Conservation (phyloP, 768 basidiomycete genomes). For the Pleurotus djamor region DNA sequence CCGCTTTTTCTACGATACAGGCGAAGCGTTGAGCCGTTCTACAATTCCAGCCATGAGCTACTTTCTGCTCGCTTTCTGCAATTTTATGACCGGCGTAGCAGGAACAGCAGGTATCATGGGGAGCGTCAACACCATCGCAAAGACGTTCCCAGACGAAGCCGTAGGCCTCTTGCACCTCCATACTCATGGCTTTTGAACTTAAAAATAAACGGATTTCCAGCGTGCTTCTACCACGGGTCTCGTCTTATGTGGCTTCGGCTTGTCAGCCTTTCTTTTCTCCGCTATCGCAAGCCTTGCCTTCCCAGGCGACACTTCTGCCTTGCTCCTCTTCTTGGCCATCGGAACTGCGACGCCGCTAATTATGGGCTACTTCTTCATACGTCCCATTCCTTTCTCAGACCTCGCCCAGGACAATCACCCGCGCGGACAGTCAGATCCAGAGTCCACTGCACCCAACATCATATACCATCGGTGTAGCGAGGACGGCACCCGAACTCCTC, state of each 20-base stretch:
- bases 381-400: slow-evolving; percentile 53
- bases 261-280: slow-evolving; percentile 93
- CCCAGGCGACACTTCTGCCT: slow-evolving; percentile 75
- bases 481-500: slow-evolving; percentile 6
- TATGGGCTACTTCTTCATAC: slow-evolving; percentile 71
- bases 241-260: slow-evolving; percentile 85
- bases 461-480: slow-evolving; percentile 1
- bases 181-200: background rate
- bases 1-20: slow-evolving; percentile 59
- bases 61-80: slow-evolving; percentile 53
- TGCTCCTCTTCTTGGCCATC: slow-evolving; percentile 71
- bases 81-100: slow-evolving; percentile 75
- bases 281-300: slow-evolving; percentile 68
- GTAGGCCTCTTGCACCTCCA: slow-evolving; percentile 25
- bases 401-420: slow-evolving; percentile 23
- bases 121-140: slow-evolving; percentile 81
- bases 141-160: slow-evolving; percentile 70
- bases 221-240: slow-evolving; percentile 77
- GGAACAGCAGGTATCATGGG: slow-evolving; percentile 69
- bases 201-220: slow-evolving; percentile 27
- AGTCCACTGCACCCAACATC: slow-evolving; percentile 6
- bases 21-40: slow-evolving; percentile 29
- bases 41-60: slow-evolving; percentile 44
- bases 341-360: slow-evolving; percentile 83
- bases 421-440: slow-evolving; percentile 8